Conservation (phyloP, 805 yeast species). For the Torulaspora delbrueckii region DNA sequence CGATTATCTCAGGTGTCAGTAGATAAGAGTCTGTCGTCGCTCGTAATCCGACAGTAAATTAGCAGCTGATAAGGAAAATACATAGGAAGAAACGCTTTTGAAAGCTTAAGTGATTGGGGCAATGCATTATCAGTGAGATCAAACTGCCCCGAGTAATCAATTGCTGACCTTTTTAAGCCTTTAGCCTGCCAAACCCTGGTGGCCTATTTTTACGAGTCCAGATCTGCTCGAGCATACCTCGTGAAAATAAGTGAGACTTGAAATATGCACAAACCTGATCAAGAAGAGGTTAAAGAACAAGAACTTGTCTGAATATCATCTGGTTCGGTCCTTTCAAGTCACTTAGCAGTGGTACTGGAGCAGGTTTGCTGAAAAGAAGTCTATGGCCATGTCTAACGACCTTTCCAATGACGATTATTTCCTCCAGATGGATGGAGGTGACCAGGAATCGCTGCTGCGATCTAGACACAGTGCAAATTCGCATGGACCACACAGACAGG, state of each 20-base stretch:
- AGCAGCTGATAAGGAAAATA: background rate
- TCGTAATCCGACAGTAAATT: background rate
- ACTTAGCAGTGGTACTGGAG: background rate
- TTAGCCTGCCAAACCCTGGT: background rate
- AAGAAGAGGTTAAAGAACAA: background rate
- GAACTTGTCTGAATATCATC: background rate
- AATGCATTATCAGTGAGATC: background rate
- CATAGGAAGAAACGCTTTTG: background rate
- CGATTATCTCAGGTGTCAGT: background rate
- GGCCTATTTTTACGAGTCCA: background rate
- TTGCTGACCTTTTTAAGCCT: background rate
- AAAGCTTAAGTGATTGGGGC: background rate
- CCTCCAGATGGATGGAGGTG: slow-evolving; percentile 19
- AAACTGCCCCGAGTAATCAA: background rate
- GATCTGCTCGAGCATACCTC: background rate
- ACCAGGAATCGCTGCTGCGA: slow-evolving; percentile 36
- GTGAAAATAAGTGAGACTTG: background rate
- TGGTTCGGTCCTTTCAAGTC: background rate
- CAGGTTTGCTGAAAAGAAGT: background rate
- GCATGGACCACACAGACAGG: slow-evolving; percentile 28
- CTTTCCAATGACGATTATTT: slow-evolving; percentile 17
- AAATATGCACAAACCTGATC: slow-evolving; percentile 1
- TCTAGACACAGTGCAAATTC: slow-evolving; percentile 18
- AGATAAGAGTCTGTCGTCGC: slow-evolving; percentile 1
- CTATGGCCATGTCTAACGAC: slow-evolving; percentile 5